Conservation (phyloP, 352 stramenopile genomes). For the Phytophthora lateralis region DNA sequence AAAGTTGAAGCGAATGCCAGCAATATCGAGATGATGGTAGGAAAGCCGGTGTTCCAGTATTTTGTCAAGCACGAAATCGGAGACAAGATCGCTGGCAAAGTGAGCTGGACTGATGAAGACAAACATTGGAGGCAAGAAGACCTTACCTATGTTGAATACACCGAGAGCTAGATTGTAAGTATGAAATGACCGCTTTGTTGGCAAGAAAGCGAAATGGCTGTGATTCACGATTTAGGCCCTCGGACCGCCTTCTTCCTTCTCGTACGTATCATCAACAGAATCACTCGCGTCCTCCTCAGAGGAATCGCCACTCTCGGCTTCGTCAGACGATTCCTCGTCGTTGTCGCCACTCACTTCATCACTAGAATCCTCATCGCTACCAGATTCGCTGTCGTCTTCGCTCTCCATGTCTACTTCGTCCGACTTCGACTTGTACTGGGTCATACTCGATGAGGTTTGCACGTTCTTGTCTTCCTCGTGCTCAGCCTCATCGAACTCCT, state of each 20-base stretch:
- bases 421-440: slow-evolving; percentile 1
- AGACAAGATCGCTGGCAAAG: slow-evolving; percentile 58
- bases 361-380: slow-evolving; percentile 13
- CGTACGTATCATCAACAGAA: slow-evolving; percentile 19
- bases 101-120: slow-evolving; percentile 69
- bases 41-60: slow-evolving; percentile 69
- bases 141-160: slow-evolving; percentile 77
- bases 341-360: slow-evolving; percentile 9
- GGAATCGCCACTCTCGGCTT: slow-evolving; percentile 14
- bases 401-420: neutral
- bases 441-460: neutral
- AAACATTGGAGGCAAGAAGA: slow-evolving; percentile 68
- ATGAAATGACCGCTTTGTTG: neutral
- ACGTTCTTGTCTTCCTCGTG: slow-evolving; percentile 1
- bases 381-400: slow-evolving; percentile 11
- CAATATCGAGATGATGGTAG: slow-evolving; percentile 73
- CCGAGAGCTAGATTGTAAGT: slow-evolving; percentile 46
- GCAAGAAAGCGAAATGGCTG: neutral
- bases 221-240: slow-evolving; percentile 7
- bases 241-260: slow-evolving; percentile 14
- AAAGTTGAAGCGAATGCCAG: slow-evolving; percentile 32
- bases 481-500: slow-evolving; percentile 3
- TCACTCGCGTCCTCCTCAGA: slow-evolving; percentile 8
- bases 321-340: slow-evolving; percentile 1
- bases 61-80: slow-evolving; percentile 61